Percentiles rank a stretch among this genome's conserved stretches.
Evolutionary conservation across 768 basidiomycete species (phyloP).

Genomic region (Pisolithus albus): DNA sequence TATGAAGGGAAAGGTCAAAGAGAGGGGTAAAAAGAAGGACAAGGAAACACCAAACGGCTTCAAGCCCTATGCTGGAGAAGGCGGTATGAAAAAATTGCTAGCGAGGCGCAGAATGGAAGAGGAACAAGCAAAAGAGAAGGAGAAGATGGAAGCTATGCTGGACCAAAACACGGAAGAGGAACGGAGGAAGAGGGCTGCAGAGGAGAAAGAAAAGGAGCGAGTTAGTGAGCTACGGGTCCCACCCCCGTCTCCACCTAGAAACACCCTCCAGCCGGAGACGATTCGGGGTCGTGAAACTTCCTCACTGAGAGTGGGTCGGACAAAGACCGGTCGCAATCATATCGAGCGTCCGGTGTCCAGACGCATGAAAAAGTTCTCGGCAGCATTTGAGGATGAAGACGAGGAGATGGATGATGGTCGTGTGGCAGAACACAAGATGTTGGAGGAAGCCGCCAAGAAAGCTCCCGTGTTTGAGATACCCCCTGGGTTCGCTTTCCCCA

Average conservation of each 20-base stretch:
- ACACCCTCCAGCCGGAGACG: constrained; percentile 14
- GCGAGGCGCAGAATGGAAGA: constrained; percentile 56
- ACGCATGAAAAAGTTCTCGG: constrained; percentile 56
- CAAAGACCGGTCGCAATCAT: constrained; percentile 50
- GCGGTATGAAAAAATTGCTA: constrained; percentile 72
- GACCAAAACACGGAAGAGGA: constrained; percentile 28
- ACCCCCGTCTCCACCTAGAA: constrained; percentile 7
- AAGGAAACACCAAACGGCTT: constrained; percentile 41
- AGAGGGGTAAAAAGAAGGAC: constrained; percentile 30
- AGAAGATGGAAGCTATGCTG: constrained; percentile 28
- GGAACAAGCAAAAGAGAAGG: constrained; percentile 37
- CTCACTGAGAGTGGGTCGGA: constrained; percentile 61
- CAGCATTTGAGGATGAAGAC: constrained; percentile 47
- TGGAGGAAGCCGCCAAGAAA: constrained; percentile 52
- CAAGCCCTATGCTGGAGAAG: constrained; percentile 74
- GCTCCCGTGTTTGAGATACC: constrained; percentile 55
- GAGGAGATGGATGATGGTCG: constrained; percentile 37
- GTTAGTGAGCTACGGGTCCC: constrained; percentile 15
- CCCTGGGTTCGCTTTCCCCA: constrained; percentile 60
- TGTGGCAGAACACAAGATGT: constrained; percentile 36
- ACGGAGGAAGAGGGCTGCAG: constrained; percentile 14
- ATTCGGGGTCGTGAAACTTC: constrained; percentile 29
- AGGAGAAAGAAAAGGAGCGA: constrained; percentile 12
- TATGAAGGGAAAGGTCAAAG: constrained; percentile 32
- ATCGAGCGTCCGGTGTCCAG: constrained; percentile 48